Conservation (phyloP, 495 filamentous ascomycete species). For the Xylaria nigripes region DNA sequence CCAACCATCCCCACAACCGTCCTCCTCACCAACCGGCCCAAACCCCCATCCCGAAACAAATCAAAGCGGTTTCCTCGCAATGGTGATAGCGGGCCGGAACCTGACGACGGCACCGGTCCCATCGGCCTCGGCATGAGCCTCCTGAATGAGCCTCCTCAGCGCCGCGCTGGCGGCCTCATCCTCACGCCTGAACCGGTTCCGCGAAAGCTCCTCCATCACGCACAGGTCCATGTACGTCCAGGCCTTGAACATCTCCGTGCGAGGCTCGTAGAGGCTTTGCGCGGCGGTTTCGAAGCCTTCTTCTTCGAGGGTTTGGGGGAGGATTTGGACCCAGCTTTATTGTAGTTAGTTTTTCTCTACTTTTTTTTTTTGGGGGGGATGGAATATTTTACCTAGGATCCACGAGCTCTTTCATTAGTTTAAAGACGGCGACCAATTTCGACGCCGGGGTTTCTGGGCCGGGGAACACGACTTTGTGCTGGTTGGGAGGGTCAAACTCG, state of each 20-base stretch:
- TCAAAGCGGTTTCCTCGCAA: constrained; percentile 3
- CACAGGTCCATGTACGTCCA: constrained; percentile 2
- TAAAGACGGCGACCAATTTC: not conserved
- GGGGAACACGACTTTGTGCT: not conserved
- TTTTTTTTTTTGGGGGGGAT: not conserved
- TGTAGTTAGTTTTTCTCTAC: not conserved
- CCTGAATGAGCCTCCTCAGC: not conserved
- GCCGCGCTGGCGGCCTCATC: not conserved
- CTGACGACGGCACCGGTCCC: not conserved
- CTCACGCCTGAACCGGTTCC: not conserved
- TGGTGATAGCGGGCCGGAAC: not conserved
- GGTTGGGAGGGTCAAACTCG: not conserved
- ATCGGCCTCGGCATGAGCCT: not conserved
- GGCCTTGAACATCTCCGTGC: not conserved
- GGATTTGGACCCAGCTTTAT: not conserved
- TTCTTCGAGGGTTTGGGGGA: not conserved
- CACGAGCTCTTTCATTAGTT: not conserved
- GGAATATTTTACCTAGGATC: not conserved
- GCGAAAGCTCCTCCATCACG: not conserved
- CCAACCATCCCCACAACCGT: too few species aligned
- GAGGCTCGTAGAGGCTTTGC: not conserved
- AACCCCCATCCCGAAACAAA: too few species aligned
- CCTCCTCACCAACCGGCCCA: too few species aligned
- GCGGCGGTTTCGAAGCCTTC: not conserved
- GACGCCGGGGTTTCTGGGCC: not conserved